Evolutionary conservation across 2,329 filamentous ascomycete genomes (phyloP), one percentile per base, ranked within the genome.

Genomic region (Penicillium expansum): DNA sequence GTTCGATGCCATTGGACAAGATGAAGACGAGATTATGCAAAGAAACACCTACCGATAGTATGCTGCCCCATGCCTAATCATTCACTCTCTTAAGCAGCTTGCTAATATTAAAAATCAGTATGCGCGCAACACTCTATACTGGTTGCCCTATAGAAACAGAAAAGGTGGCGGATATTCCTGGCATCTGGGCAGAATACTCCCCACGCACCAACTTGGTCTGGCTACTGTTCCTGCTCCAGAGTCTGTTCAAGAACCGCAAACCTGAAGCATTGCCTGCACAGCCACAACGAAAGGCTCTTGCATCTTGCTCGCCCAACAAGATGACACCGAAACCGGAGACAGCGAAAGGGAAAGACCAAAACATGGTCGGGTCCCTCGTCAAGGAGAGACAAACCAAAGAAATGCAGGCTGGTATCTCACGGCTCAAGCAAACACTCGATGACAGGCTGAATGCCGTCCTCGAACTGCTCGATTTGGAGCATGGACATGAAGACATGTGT

Each of bases 121-220:
- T 77, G 75, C 70, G 74, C 45, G 66, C 68, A 20, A 66, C 75
- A 45, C 52, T 82, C 14, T 78, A 78, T 53, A 73, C 72, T 39
- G 74, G 77, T 41, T 72, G 79, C 41, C 78, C 81, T 0, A 68
- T 79, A 0, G 66, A 74, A 6, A 69, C 69, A 5, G 69, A 73
- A 35, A 71, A 75, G 61, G 62, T 66, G 24, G 66, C 67, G 5
- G 59, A 68, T 22, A 67, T 74, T 20, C 67, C 71, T 3, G 71
- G 72, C 50, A 72, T 79, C 41, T 88, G 85, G 84, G 69, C 74
- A 11, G 70, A 76, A 30, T 87, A 82, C 67, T 78, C 81, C 38
- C 84, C 86, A 3, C 77, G 79, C 54, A 86, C 85, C 2, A 88
- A 88, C 62, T 74, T 86, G 14, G 75, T 87, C 14, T 88, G 86